These are phyloP conservation scores for Xenosphaeropsis pyriputrescens DNA, from an alignment of 2,329 filamentous ascomycete species.

Conservation along the genomic window DNA sequence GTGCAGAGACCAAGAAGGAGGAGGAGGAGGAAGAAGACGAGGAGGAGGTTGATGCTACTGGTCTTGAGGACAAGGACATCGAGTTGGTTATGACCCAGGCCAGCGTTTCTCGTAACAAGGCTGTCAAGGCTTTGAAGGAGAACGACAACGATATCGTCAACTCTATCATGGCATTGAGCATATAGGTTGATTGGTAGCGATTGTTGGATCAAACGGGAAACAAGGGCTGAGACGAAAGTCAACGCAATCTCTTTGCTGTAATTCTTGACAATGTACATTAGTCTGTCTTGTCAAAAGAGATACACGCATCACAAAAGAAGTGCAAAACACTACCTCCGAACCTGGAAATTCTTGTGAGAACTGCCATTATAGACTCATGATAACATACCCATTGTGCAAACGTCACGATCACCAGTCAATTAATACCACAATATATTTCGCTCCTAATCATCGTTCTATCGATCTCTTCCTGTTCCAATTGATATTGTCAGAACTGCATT, in stretches of 20 bases:
- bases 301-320: conserved; percentile 2
- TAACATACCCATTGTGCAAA: no score
- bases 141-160: conserved; percentile 99
- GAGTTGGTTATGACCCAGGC: conserved; percentile 98
- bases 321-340: neutral
- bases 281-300: neutral
- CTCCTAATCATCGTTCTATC: no score
- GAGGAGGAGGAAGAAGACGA: conserved; percentile 79
- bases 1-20: conserved; percentile 57
- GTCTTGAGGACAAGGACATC: conserved; percentile 97
- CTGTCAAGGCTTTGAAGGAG: conserved; percentile 95
- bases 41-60: conserved; percentile 88
- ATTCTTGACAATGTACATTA: neutral
- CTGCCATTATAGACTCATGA: neutral
- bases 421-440: no score
- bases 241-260: no score
- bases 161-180: conserved; percentile 97
- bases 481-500: no score
- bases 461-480: no score
- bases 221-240: no score
- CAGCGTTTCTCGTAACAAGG: conserved; percentile 93
- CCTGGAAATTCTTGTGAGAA: no score
- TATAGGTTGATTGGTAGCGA: conserved; percentile 29
- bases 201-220: no score
- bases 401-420: no score